Conservation (phyloP, 2,329 filamentous ascomycete genomes). For the Fusarium oxysporum region DNA sequence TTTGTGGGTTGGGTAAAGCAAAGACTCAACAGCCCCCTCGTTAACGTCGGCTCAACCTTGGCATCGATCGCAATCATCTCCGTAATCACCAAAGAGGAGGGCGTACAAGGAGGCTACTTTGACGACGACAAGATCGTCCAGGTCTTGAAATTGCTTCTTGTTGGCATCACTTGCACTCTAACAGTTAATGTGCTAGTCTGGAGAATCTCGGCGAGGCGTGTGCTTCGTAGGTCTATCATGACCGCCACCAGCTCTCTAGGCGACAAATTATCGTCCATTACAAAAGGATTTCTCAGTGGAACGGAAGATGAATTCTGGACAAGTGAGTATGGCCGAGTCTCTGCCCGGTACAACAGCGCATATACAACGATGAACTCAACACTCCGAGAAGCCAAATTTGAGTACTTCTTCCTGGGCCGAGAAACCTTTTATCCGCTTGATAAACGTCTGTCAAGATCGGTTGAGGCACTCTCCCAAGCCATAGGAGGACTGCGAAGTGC, state of each 20-base stretch:
- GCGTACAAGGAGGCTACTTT: constrained; percentile 84
- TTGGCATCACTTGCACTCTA: constrained; percentile 79
- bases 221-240: constrained; percentile 78
- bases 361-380: constrained; percentile 80
- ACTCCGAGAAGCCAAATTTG: constrained; percentile 86
- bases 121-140: constrained; percentile 85
- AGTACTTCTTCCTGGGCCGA: constrained; percentile 84
- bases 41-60: constrained; percentile 87
- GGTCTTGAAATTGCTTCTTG: constrained; percentile 84
- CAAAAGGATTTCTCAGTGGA: constrained; percentile 84
- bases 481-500: constrained; percentile 92
- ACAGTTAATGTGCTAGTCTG: constrained; percentile 81
- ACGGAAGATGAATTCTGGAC: constrained; percentile 81
- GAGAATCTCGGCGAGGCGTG: constrained; percentile 79
- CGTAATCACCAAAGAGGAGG: constrained; percentile 89
- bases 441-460: constrained; percentile 81
- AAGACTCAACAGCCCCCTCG: constrained; percentile 79
- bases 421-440: constrained; percentile 85
- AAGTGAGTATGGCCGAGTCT: constrained; percentile 71
- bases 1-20: constrained; percentile 92
- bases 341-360: constrained; percentile 72
- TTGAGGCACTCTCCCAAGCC: constrained; percentile 87
- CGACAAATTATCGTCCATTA: constrained; percentile 84
- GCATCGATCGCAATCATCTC: constrained; percentile 91
- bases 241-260: constrained; percentile 80